Evolutionary conservation across 1,284 basidiomycete species (phyloP).

Genomic region (Pseudozyma thailandica): DNA sequence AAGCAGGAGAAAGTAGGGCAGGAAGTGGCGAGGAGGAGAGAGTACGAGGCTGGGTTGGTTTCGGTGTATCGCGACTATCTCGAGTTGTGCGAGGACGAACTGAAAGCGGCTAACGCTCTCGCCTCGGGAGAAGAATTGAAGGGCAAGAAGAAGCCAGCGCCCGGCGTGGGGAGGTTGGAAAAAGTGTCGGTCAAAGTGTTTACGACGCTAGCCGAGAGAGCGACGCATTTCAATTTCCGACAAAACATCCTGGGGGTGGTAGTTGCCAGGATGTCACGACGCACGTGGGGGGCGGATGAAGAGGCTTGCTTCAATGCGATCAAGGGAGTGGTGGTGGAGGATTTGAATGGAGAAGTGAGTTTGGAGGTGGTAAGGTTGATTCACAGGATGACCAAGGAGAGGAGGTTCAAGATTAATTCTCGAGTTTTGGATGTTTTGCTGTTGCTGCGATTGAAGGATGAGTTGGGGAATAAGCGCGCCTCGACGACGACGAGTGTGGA

Average conservation of each 20-base stretch:
- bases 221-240: conserved; percentile 97
- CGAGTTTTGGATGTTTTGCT: conserved; percentile 86
- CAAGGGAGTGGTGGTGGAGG: conserved; percentile 81
- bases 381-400: conserved; percentile 96
- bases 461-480: conserved; percentile 80
- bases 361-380: conserved; percentile 89
- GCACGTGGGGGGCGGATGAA: conserved; percentile 73
- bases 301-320: conserved; percentile 84
- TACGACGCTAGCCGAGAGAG: conserved; percentile 83
- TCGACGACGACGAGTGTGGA: conserved; percentile 71
- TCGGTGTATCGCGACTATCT: conserved; percentile 88
- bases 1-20: conserved; percentile 93
- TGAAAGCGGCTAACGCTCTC: conserved; percentile 71
- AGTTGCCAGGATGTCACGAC: conserved; percentile 81
- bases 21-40: conserved; percentile 86
- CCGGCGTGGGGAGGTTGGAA: conserved; percentile 63
- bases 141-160: conserved; percentile 1
- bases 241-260: conserved; percentile 90
- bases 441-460: conserved; percentile 85
- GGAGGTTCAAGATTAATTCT: conserved; percentile 87
- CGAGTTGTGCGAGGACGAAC: conserved; percentile 85
- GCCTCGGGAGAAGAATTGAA: neutral
- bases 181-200: conserved; percentile 78
- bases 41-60: conserved; percentile 97
- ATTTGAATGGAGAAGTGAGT: conserved; percentile 81